Evolutionary conservation across 768 basidiomycete species (phyloP).

Genomic region (Rhizopogon sp.): DNA sequence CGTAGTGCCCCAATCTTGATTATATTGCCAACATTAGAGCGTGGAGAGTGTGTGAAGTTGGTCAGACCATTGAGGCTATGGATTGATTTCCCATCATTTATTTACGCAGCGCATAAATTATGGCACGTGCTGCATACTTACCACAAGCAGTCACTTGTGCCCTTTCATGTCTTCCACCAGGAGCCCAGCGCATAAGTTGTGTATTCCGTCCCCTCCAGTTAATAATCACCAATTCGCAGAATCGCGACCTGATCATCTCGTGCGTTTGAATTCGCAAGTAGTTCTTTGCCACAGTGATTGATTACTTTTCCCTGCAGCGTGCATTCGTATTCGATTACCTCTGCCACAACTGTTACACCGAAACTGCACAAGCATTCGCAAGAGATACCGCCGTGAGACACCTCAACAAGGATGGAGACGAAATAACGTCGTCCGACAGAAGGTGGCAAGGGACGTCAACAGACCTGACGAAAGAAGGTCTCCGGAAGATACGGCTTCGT

Average conservation of each 20-base stretch:
- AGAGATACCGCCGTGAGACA: slow-evolving; percentile 57
- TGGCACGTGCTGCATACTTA: too few relatives aligned
- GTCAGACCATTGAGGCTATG: too few relatives aligned
- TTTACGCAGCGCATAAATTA: too few relatives aligned
- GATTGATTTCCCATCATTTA: too few relatives aligned
- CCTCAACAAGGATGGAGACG: slow-evolving; percentile 69
- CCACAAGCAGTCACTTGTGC: not conserved
- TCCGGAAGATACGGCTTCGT: slow-evolving; percentile 46
- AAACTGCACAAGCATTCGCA: slow-evolving; percentile 64
- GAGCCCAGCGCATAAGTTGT: not conserved
- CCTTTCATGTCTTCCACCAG: not conserved
- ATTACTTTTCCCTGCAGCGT: slow-evolving; percentile 36
- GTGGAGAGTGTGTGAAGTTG: too few relatives aligned
- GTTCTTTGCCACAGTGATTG: not conserved
- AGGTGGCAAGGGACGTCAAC: slow-evolving; percentile 14
- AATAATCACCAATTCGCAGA: slow-evolving; percentile 23
- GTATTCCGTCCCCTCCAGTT: not conserved
- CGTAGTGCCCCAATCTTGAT: not conserved
- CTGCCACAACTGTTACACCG: slow-evolving; percentile 66
- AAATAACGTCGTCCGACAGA: slow-evolving; percentile 33
- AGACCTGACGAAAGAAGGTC: slow-evolving; percentile 32
- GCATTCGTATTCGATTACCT: slow-evolving; percentile 73
- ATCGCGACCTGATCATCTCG: slow-evolving; percentile 41
- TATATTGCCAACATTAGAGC: not conserved
- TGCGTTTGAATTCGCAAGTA: slow-evolving; percentile 16